phyloP scores from a whole-genome alignment of 805 yeast genomes.

The Scheffersomyces stipitis region DNA sequence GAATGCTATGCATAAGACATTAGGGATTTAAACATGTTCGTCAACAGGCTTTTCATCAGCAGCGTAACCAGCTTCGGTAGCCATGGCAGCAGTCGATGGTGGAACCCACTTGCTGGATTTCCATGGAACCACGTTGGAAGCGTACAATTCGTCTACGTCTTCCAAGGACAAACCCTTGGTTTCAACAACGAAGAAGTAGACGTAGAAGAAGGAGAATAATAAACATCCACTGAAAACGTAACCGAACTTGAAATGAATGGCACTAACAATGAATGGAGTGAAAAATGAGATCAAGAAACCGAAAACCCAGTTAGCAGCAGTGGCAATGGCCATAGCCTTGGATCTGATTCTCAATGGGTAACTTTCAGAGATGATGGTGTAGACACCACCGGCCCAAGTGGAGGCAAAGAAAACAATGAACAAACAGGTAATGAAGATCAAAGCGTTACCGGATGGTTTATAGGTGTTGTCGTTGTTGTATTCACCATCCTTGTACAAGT shows the following conservation, averaged over 20 bases:
- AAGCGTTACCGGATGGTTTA: constrained; percentile 56
- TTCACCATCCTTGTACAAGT: constrained; percentile 40
- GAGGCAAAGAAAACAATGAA: constrained; percentile 68
- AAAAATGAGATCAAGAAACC: constrained; percentile 47
- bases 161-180: constrained; percentile 81
- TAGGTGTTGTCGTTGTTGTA: constrained; percentile 35
- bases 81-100: constrained; percentile 35
- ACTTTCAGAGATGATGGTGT: constrained; percentile 64
- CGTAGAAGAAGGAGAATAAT: constrained; percentile 62
- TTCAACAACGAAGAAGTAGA: constrained; percentile 70
- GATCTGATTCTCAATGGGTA: constrained; percentile 67
- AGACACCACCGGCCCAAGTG: constrained; percentile 76
- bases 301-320: constrained; percentile 31
- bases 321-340: constrained; percentile 31
- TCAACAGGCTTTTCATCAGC: constrained; percentile 30
- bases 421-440: constrained; percentile 66
- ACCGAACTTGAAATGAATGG: constrained; percentile 66
- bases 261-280: constrained; percentile 61
- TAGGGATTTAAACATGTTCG: constrained; percentile 25
- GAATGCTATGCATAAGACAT: no score
- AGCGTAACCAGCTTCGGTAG: constrained; percentile 38
- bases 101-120: constrained; percentile 52
- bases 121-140: constrained; percentile 37
- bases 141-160: constrained; percentile 72
- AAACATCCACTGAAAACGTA: constrained; percentile 64